These are phyloP conservation scores for Striga asiatica DNA, from an alignment of 257 asterid genomes.

Conservation along the genomic window DNA sequence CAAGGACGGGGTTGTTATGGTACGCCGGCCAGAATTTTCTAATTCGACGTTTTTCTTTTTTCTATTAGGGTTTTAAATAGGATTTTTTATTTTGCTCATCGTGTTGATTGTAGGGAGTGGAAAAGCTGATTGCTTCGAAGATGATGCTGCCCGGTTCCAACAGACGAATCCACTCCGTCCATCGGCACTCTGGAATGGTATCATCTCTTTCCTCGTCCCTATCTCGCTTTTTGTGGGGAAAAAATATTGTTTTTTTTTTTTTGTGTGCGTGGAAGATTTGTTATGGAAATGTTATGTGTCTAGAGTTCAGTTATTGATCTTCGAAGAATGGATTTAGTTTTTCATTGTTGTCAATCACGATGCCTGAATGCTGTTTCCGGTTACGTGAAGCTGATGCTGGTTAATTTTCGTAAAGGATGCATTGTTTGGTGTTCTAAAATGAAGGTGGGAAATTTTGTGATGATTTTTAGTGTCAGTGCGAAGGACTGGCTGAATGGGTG, in stretches of 20 bases:
- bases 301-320: not conserved
- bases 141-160: constrained; percentile 92
- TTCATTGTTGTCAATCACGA: not conserved
- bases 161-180: constrained; percentile 81
- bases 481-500: not conserved
- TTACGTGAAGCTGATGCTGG: not conserved
- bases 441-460: not conserved
- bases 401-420: not conserved
- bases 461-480: not conserved
- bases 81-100: constrained; percentile 10
- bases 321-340: not conserved
- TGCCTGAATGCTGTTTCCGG: not conserved
- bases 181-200: constrained; percentile 92
- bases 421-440: not conserved
- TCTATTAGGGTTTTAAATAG: constrained; percentile 17
- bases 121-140: constrained; percentile 80
- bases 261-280: not conserved
- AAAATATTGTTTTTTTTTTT: not conserved
- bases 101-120: constrained; percentile 52
- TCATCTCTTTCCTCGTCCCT: too few relatives aligned
- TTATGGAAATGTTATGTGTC: not conserved
- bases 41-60: not conserved
- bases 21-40: constrained; percentile 5
- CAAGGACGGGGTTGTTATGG: constrained; percentile 90
- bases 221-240: not conserved